Evolutionary conservation across 169 alveolate genomes (phyloP), one percentile per base, ranked within the genome.

Genomic region (Eimeria zaria): DNA sequence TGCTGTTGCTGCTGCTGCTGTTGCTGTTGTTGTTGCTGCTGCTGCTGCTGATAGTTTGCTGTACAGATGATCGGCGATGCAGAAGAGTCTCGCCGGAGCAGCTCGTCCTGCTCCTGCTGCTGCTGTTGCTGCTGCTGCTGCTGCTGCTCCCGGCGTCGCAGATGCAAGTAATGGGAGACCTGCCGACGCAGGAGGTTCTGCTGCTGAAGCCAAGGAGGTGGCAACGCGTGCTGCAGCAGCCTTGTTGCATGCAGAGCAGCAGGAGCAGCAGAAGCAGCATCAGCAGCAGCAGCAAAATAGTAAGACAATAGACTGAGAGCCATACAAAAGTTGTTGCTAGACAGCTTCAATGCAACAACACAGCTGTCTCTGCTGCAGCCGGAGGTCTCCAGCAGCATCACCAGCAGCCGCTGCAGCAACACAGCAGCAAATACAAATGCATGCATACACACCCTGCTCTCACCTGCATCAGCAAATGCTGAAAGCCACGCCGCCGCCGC

Each of bases 301-400:
- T 83, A 83, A 16, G 89, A 71, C 53, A 90, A 60, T 20, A 90
- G 71, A 60, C 67, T 74, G 55, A 90, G 30, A 30, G 95, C 95
- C 73, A 71, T 80, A 14, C 81, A 78, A 36, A 90, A 60, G 78
- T 90, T 87, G 48, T 90, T 90, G 81, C 89, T 51, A 81, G 90
- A 74, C 48, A 90, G 89, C 67, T 90, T 90, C 78, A 90, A 80
- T 53, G 95, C 95, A 44, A 90, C 95, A 30, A 71, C 51, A 67
- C 95, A 90, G 90, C 85, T 74, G 89, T 90, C 89, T 8, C 44
- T 48, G 89, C 89, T 73, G 95, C 95, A 90, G 76, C 89, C 81
- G 2, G 95, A 67, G 30, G 85, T 58, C 89, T 58, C 69, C 39
- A 73, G 58, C 41, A 90, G 95, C 81, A 73, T 48, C 89, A 7